A percentile compares a stretch with the other conserved stretches of the same genome.
phyloP scores from a whole-genome alignment of 495 filamentous ascomycete genomes.

The Aspergillus cristatus region DNA sequence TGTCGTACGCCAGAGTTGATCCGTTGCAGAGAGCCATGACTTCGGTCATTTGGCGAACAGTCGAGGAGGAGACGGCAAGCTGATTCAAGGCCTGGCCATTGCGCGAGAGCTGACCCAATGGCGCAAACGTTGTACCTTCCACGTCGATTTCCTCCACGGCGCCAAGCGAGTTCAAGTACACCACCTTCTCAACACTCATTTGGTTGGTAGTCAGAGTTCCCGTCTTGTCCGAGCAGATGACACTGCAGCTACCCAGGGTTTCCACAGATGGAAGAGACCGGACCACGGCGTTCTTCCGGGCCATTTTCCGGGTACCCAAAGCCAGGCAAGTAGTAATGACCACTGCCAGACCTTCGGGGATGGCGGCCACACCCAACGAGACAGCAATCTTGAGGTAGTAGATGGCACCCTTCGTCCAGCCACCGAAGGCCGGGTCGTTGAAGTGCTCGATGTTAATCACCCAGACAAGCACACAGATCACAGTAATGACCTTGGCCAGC shows the following conservation, averaged over 20 bases:
- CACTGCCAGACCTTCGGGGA: conserved; percentile 93
- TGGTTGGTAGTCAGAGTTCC: conserved; percentile 98
- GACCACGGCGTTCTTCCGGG: conserved; percentile 94
- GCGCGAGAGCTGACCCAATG: conserved; percentile 60
- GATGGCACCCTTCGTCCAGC: conserved; percentile 96
- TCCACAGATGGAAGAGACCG: conserved; percentile 94
- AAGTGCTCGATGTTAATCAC: conserved; percentile 97
- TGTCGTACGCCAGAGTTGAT: conserved; percentile 71
- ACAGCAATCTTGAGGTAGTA: conserved; percentile 99
- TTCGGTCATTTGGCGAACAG: conserved; percentile 71
- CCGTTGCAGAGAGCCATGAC: conserved; percentile 89
- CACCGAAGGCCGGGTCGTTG: conserved; percentile 84
- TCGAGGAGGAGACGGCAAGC: conserved; percentile 65
- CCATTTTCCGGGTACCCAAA: conserved; percentile 95
- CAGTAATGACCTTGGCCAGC: conserved; percentile 94
- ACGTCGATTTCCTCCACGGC: conserved; percentile 82
- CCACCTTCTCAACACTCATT: conserved; percentile 95
- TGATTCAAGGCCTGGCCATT: conserved; percentile 61
- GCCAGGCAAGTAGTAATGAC: conserved; percentile 97
- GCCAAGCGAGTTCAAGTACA: conserved; percentile 67
- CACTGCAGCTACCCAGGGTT: conserved; percentile 96
- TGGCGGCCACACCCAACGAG: conserved; percentile 94
- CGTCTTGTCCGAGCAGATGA: conserved; percentile 99
- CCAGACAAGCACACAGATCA: conserved; percentile 95
- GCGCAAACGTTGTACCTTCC: conserved; percentile 89